phyloP scores from a whole-genome alignment of 140 eudicot species.

The Erigeron philadelphicus region DNA sequence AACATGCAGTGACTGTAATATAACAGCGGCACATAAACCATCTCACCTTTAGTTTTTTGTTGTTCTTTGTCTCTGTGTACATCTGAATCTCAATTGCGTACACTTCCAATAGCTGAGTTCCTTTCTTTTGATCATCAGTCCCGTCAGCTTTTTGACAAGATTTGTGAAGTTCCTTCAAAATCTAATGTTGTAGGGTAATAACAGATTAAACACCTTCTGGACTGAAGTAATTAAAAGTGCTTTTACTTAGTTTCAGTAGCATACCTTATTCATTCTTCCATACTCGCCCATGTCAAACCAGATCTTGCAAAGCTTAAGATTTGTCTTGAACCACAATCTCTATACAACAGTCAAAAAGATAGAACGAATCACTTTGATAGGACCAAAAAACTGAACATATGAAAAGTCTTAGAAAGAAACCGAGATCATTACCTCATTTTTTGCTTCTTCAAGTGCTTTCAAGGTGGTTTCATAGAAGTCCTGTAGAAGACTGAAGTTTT shows the following conservation, averaged over 20 bases:
- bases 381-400: background rate
- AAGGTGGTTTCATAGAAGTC: constrained; percentile 92
- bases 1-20: constrained; percentile 11
- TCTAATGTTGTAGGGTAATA: constrained; percentile 35
- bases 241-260: constrained; percentile 3
- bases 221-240: background rate
- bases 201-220: background rate
- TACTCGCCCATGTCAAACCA: constrained; percentile 99
- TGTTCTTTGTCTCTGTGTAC: constrained; percentile 96
- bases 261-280: constrained; percentile 93
- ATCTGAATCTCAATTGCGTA: constrained; percentile 97
- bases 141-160: constrained; percentile 96
- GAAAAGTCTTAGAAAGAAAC: background rate
- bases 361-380: constrained; percentile 1
- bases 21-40: constrained; percentile 12
- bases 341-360: constrained; percentile 25
- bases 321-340: constrained; percentile 97
- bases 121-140: constrained; percentile 97
- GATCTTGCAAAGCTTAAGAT: constrained; percentile 95
- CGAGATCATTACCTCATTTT: constrained; percentile 57
- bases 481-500: constrained; percentile 77
- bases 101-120: constrained; percentile 92
- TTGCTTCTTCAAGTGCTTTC: constrained; percentile 98
- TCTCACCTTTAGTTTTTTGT: constrained; percentile 90
- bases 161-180: constrained; percentile 93